Percentiles rank a stretch among this genome's conserved stretches.
phyloP scores from a whole-genome alignment of 2,329 filamentous ascomycete genomes.

The Zymoseptoria tritici region DNA sequence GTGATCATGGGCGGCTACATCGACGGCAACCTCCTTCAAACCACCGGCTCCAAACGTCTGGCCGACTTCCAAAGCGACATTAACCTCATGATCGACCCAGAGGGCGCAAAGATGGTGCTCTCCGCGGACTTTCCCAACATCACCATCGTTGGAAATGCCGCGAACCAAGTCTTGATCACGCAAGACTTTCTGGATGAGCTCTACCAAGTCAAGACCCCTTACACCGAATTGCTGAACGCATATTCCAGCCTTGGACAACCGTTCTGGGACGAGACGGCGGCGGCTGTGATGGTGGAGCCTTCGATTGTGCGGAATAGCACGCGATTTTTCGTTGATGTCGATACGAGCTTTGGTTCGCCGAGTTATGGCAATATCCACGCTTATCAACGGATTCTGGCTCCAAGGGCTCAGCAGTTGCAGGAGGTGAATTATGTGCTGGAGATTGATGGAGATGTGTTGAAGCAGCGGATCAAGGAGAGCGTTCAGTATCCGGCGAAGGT shows the following conservation, averaged over 20 bases:
- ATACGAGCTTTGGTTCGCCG: constrained; percentile 35
- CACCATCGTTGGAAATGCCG: constrained; percentile 40
- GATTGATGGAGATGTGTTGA: constrained; percentile 32
- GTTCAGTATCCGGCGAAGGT: constrained; percentile 25
- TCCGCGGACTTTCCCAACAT: constrained; percentile 42
- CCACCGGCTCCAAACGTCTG: constrained; percentile 22
- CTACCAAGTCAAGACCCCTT: constrained; percentile 32
- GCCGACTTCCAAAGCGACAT: constrained; percentile 32
- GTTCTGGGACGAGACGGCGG: constrained; percentile 43
- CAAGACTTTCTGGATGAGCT: constrained; percentile 36
- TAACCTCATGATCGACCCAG: constrained; percentile 47
- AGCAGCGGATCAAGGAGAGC: constrained; percentile 32
- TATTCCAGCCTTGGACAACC: constrained; percentile 36
- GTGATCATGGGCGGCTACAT: constrained; percentile 47
- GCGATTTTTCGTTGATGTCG: constrained; percentile 38
- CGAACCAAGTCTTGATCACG: constrained; percentile 41
- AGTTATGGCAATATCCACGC: constrained; percentile 40
- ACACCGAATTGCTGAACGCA: constrained; percentile 33
- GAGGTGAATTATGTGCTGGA: constrained; percentile 36
- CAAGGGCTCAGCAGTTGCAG: constrained; percentile 26
- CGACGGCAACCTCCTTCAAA: constrained; percentile 32
- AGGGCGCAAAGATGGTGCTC: constrained; percentile 44
- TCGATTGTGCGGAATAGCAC: constrained; percentile 34
- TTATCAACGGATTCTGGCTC: constrained; percentile 36
- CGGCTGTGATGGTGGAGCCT: constrained; percentile 35